Base-by-base conservation (phyloP, 305 asterid species). In the Fraxinus dipetala region DNA sequence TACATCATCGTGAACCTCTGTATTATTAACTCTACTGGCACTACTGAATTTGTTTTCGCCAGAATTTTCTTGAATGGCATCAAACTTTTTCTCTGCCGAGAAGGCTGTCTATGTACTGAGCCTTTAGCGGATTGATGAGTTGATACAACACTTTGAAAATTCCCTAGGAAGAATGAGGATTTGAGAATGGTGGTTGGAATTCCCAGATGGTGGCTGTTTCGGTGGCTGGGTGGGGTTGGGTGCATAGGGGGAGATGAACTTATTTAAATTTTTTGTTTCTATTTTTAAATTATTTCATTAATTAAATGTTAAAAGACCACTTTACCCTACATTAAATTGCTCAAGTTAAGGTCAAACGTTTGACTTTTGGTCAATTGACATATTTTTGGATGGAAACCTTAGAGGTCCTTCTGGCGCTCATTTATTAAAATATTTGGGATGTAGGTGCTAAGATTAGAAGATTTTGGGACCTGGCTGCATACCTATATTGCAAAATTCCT, bases 21-120 rank as follows among this genome's bases (percentile, higher is more conserved):
- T 10, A 1, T 69, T 75, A 22, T 78, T 86, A 2, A 48, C 63
- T 32, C 32, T 2, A 24, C 26, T 45, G 16, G 61, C 45, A 32
- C 20, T 51, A 34, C 2, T 75, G n/a, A 18, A 31, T 36, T 28
- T 69, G 70, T 67, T 76, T 72, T 85, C 80, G 1, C 76, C 85
- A 0, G 84, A 34, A 79, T 75, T 75, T 0, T 88, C 85, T 59
- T 87, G 85, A 51, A 80, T 78, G 82, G 84, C 84, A 28, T 67
- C 83, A 84, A 87, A 89, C 65, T 43, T 16, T 16, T 43, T 10
- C n/a, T 43, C 54, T 43, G 54, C n/a, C 0, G 5, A 43, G 54
- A 43, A 43, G 54, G 54, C n/a, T 43, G 5, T 43, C n/a, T 43
- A 10, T 43, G 54, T 43, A 43, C n/a, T 11, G 54, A 45, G n/a